A percentile compares a stretch with the other conserved stretches of the same genome.
phyloP scores from a whole-genome alignment of 2,329 filamentous ascomycete species.

The Ophiostoma australiae region DNA sequence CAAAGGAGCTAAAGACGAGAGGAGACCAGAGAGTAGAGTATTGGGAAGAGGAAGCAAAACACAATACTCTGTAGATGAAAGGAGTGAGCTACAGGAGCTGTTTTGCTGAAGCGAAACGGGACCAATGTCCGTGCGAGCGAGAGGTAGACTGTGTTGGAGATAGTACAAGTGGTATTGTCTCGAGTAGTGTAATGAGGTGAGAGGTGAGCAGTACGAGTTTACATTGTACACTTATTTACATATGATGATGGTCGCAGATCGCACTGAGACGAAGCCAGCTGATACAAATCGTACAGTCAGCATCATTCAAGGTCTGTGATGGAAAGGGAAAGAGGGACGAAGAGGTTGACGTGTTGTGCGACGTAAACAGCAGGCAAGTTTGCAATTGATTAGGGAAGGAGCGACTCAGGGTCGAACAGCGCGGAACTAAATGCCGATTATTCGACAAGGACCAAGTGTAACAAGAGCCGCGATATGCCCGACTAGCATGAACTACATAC shows the following conservation, averaged over 20 bases:
- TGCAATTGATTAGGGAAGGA: conserved; percentile 2
- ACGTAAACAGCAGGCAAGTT: neutral
- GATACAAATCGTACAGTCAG: neutral
- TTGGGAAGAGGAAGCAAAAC: no score
- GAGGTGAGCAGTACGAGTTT: neutral
- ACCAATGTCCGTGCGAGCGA: conserved; percentile 3
- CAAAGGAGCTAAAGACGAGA: neutral
- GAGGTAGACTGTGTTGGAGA: neutral
- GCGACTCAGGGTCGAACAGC: neutral
- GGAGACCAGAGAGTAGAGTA: no score
- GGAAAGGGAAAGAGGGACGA: neutral
- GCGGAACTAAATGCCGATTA: neutral
- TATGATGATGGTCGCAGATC: neutral
- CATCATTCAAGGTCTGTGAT: neutral
- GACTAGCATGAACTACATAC: neutral
- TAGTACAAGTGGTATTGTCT: neutral
- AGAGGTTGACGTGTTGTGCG: neutral
- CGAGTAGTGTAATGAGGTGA: neutral
- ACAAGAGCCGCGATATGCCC: conserved; percentile 12
- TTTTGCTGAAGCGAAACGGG: conserved; percentile 1
- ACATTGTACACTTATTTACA: no score
- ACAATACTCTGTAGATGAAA: neutral
- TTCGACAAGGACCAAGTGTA: neutral
- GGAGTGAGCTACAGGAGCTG: neutral
- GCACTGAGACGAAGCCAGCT: neutral